These are phyloP conservation scores for Stagonosporopsis vannaccii DNA, from an alignment of 2,329 filamentous ascomycete genomes.

Conservation along the genomic window DNA sequence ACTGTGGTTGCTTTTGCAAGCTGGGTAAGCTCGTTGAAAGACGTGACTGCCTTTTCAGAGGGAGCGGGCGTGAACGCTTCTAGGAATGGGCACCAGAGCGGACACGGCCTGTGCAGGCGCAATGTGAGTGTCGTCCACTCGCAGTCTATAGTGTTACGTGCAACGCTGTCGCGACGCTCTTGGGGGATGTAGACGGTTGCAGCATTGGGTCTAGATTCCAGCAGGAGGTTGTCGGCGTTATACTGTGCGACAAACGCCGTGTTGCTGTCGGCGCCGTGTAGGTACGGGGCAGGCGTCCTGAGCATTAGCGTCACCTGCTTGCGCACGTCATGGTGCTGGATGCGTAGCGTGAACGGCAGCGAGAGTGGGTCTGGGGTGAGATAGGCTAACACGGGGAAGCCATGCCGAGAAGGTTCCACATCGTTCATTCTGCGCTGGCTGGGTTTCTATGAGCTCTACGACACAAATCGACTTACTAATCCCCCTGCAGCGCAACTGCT, in stretches of 20 bases:
- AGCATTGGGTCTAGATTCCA: background rate
- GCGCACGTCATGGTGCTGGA: background rate
- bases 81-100: background rate
- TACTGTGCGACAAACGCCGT: background rate
- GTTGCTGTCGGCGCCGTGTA: background rate
- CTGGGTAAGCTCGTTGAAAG: background rate
- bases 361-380: background rate
- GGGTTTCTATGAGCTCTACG: background rate
- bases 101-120: background rate
- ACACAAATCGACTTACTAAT: background rate
- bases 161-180: background rate
- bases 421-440: background rate
- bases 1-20: background rate
- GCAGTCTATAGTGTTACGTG: background rate
- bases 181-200: background rate
- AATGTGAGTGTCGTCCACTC: background rate
- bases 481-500: background rate
- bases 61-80: background rate
- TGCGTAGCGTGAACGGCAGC: background rate
- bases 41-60: background rate
- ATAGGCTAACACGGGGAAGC: background rate
- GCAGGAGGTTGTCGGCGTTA: background rate
- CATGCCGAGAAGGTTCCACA: background rate
- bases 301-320: background rate
- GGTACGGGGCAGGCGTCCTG: background rate